A percentile compares a stretch with the other conserved stretches of the same genome.
Evolutionary conservation across 306 rosid genomes (phyloP).

Genomic region (Pachyrhizus erosus): DNA sequence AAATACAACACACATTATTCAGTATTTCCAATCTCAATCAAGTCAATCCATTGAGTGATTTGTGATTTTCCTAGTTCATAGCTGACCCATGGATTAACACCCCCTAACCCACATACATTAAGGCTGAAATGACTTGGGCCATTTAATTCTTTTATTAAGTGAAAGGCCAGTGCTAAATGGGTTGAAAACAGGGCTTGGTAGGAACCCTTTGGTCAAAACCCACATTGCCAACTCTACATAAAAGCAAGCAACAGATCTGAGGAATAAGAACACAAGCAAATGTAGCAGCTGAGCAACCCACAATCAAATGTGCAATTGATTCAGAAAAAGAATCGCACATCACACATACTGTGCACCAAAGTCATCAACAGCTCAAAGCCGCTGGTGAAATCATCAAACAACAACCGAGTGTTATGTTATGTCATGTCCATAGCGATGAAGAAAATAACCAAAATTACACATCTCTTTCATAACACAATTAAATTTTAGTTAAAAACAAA

Average conservation of each 20-base stretch:
- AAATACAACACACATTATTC: background rate
- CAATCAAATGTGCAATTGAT: background rate
- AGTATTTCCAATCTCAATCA: background rate
- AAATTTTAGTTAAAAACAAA: background rate
- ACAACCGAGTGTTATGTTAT: background rate
- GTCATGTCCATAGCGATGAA: background rate
- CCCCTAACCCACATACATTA: background rate
- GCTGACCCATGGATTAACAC: background rate
- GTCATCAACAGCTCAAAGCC: conserved; percentile 27
- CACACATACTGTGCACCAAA: conserved; percentile 17
- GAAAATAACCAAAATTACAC: conserved; percentile 14
- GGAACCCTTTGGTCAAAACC: background rate
- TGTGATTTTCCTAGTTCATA: background rate
- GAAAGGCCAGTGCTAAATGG: background rate
- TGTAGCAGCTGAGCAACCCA: background rate
- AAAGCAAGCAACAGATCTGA: background rate
- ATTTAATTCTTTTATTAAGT: background rate
- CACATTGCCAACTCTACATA: background rate
- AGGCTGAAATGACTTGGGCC: background rate
- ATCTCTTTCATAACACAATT: background rate
- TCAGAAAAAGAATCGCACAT: background rate
- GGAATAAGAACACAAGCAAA: background rate
- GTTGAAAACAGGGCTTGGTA: too few species aligned
- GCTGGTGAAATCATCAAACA: conserved; percentile 13
- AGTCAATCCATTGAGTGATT: background rate